Percentiles rank a stretch among this genome's conserved stretches.
These are phyloP conservation scores for Clarireedia monteithiana DNA, from an alignment of 2,329 filamentous ascomycete species.

Conservation along the genomic window DNA sequence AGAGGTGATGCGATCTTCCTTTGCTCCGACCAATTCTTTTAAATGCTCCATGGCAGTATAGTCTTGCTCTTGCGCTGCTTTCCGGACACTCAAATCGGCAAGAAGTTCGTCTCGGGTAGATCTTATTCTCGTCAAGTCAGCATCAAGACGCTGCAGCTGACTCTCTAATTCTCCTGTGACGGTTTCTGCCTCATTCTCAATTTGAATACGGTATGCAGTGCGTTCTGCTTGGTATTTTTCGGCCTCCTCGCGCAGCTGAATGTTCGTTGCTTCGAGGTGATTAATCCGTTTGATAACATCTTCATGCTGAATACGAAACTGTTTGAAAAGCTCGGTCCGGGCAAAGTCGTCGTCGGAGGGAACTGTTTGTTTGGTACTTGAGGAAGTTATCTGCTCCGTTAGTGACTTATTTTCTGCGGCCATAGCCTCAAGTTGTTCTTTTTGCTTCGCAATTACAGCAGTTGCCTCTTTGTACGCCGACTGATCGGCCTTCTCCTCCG, in stretches of 20 bases:
- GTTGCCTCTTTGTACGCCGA: conserved; percentile 69
- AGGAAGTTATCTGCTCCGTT: conserved; percentile 69
- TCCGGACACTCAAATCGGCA: conserved; percentile 73
- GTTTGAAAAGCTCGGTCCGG: conserved; percentile 87
- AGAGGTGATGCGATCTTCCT: conserved; percentile 71
- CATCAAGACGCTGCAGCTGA: conserved; percentile 71
- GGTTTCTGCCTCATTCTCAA: conserved; percentile 72
- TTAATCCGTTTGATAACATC: conserved; percentile 90
- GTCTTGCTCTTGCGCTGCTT: conserved; percentile 71
- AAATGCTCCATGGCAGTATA: conserved; percentile 62
- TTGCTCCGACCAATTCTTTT: conserved; percentile 70
- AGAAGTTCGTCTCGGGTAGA: conserved; percentile 77
- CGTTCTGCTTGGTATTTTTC: conserved; percentile 80
- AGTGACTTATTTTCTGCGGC: conserved; percentile 68
- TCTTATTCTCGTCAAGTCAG: conserved; percentile 78
- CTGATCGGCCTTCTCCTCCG: conserved; percentile 58
- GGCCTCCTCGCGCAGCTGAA: conserved; percentile 74
- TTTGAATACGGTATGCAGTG: conserved; percentile 68
- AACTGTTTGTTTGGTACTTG: conserved; percentile 60
- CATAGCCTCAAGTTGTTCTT: conserved; percentile 76
- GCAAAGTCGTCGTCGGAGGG: conserved; percentile 90
- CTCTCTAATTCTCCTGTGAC: conserved; percentile 72
- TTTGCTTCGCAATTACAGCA: conserved; percentile 72
- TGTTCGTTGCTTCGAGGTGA: conserved; percentile 81
- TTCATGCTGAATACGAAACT: conserved; percentile 81